Evolutionary conservation across 192 early-diverging fungal genomes (phyloP), one percentile per base, ranked within the genome.

Genomic region (Linnemannia schmuckeri): DNA sequence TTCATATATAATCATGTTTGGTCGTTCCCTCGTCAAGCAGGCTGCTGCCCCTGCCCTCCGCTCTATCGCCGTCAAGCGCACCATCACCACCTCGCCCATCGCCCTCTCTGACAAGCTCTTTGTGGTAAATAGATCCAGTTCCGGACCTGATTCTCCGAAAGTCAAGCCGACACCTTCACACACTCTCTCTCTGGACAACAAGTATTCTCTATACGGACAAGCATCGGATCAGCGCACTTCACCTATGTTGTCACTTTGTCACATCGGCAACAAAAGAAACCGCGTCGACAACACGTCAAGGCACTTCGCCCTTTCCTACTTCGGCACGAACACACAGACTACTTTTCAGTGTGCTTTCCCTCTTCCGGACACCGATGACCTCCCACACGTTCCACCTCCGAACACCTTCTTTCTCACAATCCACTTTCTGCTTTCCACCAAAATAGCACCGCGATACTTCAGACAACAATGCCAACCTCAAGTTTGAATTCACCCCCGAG

Each of bases 401-500:
- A 15, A 3, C 30, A 37, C 15, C 27, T 69, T 1, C 30, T 37
- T 35, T 76, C 54, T 70, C 38, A 49, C 6, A 52, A 15, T 52
- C 17, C 15, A 18, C 49, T 52, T 52, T 52, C 49, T 46, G 13
- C 37, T 44, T 80, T 52, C 42, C 42, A 24, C 47, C 7, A 40
- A 18, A 52, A 41, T 69, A 93, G 92, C 96, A 96, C 83, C 95
- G 96, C 82, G 92, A 96, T 80, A 96, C 95, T 15, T 88, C 94
- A 7, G 90, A 96, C 73, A 97, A 97, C 93, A 96, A 98, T 90
- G 90, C 93, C 42, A 94, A 90, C 63, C 89, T 97, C 78, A 91
- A 92, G 35, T 99, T 99, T 81, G 95, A 96, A 88, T 98, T 99
- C 89, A 93, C 91, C 55, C 42, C 93, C 4, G 95, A 96, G 73